Base-by-base conservation (phyloP, 176 grass and related monocot species). In the Phoenix dactylifera region DNA sequence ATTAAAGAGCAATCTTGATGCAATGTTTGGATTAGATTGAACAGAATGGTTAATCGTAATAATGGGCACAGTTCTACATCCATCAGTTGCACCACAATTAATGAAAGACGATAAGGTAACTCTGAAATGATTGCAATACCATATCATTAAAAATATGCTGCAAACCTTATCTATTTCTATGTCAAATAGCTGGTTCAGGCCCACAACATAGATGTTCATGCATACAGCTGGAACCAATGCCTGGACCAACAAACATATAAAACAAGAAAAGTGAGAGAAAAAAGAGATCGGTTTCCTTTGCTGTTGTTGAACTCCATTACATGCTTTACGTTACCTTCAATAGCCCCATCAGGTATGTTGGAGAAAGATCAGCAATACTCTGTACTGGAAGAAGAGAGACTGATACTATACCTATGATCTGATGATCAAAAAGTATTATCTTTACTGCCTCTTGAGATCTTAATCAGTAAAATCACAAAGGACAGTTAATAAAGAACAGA, bases 191-290 rank as follows among this genome's bases (percentile, higher is more conserved):
- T 86, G 90, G 68, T 95, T 95, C 52, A 95, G 32, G 7, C 90
- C 82, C 26, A 95, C 90, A 4, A 95, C 82, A 71, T 95, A 89
- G 28, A 95, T 72, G 60, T 95, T 89, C 90, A 89, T 95, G 72
- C 65, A 89, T 74, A 95, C 62, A 26, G 90, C 82, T 1, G 90
- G 63, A 3, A 64, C 24, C 54, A 95, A 71, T 63, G 90, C 85
- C 90, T 95, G 59, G 10, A 58, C 57, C 28, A 69, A 10, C 24
- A 63, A 50, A 22, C 9, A 44, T 44, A 14, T 44, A 44, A 49
- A 12, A 28, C 10, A 48, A 25, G 58, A 18, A 57, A 55, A 15
- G 6, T 58, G 6, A 58, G 20, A n/a, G 22, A 39, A 67, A 44
- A 25, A n/a, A 25, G 25, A 64, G 50, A 25, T 28, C 19, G 15